phyloP scores from a whole-genome alignment of 257 asterid species.

The Primulina eburnea region DNA sequence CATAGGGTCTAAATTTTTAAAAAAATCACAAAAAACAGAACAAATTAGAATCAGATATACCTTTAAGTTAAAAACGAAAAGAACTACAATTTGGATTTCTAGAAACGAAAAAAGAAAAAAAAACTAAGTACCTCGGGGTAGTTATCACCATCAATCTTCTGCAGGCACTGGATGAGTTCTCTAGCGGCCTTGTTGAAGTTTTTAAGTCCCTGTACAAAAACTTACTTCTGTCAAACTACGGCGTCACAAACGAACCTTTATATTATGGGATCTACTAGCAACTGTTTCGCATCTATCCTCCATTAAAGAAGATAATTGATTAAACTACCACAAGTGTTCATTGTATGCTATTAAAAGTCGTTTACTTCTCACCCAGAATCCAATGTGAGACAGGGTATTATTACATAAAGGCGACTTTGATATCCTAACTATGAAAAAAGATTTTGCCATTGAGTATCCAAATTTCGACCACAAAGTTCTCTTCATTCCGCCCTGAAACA shows the following conservation, averaged over 20 bases:
- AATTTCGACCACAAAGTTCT: not conserved
- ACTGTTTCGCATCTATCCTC: not conserved
- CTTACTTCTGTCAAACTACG: not conserved
- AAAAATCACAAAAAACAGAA: not conserved
- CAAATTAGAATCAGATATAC: not conserved
- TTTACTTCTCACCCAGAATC: not conserved
- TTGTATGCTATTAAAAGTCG: not conserved
- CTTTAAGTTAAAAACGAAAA: not conserved
- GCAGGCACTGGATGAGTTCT: slow-evolving; percentile 87
- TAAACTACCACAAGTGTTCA: not conserved
- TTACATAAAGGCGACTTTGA: not conserved
- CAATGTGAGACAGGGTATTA: not conserved
- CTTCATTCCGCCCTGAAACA: not conserved
- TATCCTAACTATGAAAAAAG: not conserved
- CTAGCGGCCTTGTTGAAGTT: slow-evolving; percentile 85
- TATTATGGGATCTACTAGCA: not conserved
- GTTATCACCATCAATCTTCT: slow-evolving; percentile 84
- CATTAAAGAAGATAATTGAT: not conserved
- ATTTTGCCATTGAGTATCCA: not conserved
- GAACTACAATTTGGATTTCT: not conserved
- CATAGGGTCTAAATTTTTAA: slow-evolving; percentile 59
- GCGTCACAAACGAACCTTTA: no score
- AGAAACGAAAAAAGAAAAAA: not conserved
- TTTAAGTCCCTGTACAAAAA: slow-evolving; percentile 71
- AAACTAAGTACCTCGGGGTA: slow-evolving; percentile 72